Evolutionary conservation across 257 asterid genomes (phyloP).

Genomic region (Solanum chilense): DNA sequence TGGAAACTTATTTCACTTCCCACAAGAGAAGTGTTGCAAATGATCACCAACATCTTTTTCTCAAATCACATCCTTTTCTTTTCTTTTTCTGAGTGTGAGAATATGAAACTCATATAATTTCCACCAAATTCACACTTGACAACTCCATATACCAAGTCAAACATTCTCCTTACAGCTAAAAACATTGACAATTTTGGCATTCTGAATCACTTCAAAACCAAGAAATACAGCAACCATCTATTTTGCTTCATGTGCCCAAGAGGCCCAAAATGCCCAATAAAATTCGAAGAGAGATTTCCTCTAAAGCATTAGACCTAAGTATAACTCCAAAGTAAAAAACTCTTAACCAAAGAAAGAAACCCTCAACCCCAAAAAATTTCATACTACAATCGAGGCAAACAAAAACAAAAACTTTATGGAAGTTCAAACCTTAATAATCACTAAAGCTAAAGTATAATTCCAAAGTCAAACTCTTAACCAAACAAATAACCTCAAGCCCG

Average conservation of each 20-base stretch:
- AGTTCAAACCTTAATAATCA: constrained; percentile 31
- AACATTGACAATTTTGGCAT: background rate
- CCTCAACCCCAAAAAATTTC: background rate
- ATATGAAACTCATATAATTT: background rate
- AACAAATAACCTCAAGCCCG: background rate
- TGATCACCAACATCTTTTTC: background rate
- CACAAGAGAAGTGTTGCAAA: background rate
- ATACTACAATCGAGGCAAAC: background rate
- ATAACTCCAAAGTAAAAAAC: background rate
- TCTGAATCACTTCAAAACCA: background rate
- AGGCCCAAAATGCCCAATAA: background rate
- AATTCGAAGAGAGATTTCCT: background rate
- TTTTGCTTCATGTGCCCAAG: background rate
- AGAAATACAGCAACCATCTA: background rate
- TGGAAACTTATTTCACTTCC: background rate
- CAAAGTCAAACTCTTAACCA: background rate
- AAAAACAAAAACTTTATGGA: background rate
- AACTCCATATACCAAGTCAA: background rate
- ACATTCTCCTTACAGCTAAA: background rate
- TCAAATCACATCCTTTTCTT: background rate
- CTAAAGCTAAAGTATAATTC: background rate
- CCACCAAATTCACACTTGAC: background rate
- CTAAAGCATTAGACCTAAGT: background rate
- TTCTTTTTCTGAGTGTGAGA: background rate
- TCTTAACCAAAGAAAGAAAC: background rate